Percentiles rank a stretch among this genome's conserved stretches.
Evolutionary conservation across 225 moss, liverwort and hornwort species (phyloP).

Genomic region (Climacium dendroides): DNA sequence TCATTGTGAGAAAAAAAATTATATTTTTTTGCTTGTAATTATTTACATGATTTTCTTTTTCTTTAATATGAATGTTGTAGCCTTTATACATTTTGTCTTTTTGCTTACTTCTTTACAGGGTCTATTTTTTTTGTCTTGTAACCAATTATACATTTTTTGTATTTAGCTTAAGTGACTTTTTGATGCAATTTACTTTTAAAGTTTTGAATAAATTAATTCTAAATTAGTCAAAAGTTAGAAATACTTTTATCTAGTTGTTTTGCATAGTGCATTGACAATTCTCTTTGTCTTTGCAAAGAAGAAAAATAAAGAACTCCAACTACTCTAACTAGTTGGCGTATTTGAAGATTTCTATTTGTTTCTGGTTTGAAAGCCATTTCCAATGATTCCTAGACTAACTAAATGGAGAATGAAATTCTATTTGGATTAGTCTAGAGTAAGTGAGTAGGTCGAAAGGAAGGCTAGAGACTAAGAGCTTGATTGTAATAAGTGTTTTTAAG

Average conservation of each 20-base stretch:
- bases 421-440: fast-evolving
- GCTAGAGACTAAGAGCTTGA: not conserved
- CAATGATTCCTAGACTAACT: no score
- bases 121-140: not conserved
- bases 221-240: not conserved
- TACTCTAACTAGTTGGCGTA: not conserved
- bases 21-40: not conserved
- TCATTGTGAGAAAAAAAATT: not conserved
- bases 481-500: not conserved
- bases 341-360: no score
- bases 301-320: not conserved
- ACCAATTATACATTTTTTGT: not conserved
- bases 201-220: not conserved
- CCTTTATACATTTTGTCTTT: not conserved
- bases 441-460: no score
- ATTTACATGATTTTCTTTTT: not conserved
- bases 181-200: not conserved
- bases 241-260: not conserved
- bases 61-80: not conserved
- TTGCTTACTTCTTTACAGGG: not conserved
- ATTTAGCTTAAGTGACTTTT: not conserved
- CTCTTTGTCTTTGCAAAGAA: not conserved
- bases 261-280: not conserved
- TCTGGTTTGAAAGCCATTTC: no score
- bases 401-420: no score